A percentile compares a stretch with the other conserved stretches of the same genome.
These are phyloP conservation scores for Saccharum spontaneum DNA, from an alignment of 176 grass and related monocot genomes.

Conservation along the genomic window DNA sequence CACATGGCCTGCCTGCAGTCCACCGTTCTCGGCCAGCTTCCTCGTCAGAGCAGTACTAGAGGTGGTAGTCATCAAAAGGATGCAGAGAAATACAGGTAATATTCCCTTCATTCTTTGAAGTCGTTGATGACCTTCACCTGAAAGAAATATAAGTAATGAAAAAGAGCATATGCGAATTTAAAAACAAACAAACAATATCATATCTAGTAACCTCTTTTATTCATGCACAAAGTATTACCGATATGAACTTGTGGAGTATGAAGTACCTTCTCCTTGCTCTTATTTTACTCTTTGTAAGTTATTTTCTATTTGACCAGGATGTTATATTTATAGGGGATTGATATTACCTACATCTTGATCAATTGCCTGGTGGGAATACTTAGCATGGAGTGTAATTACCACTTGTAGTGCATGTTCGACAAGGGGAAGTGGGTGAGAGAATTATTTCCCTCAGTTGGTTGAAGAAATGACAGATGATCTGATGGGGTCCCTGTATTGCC, in stretches of 20 bases:
- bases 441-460: background rate
- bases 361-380: background rate
- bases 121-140: background rate
- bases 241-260: background rate
- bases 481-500: background rate
- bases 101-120: constrained; percentile 14
- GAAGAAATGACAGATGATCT: background rate
- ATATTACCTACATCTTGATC: background rate
- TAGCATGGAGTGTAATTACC: background rate
- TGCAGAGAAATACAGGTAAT: background rate
- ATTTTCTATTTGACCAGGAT: background rate
- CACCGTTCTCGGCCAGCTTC: background rate
- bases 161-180: background rate
- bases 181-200: background rate
- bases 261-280: background rate
- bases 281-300: background rate
- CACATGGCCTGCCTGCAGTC: background rate
- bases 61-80: constrained; percentile 2
- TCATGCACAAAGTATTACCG: background rate
- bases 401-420: constrained; percentile 11
- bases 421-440: constrained; percentile 1
- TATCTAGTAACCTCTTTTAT: background rate
- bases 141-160: background rate
- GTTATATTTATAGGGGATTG: constrained; percentile 32
- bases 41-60: background rate